Base-by-base conservation (phyloP, 192 early-diverging fungal species). In the Coemansia sp. region DNA sequence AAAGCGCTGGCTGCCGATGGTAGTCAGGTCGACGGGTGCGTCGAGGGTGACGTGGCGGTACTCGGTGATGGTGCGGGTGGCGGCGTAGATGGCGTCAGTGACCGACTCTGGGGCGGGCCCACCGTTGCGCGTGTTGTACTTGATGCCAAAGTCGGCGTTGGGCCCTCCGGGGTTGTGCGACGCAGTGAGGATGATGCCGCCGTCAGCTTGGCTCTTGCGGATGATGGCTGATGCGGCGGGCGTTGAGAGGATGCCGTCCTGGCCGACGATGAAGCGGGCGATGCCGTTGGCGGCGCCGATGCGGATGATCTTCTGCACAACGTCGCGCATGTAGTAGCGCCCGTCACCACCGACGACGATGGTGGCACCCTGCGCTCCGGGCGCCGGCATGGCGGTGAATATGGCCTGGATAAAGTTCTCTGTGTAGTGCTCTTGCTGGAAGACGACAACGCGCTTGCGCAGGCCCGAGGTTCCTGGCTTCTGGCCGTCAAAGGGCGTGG, bases 121-220 rank as follows among this genome's bases (percentile, higher is more conserved):
- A 54, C 97, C 97, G 79, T 97, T 99, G 86, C 87, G 84, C 67
- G 91, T 90, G 83, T 99, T 99, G 84, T 94, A 99, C 84, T 99
- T 99, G 80, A 99, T 96, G 59, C 97, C 97, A 88, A 99, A 99
- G 81, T 99, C 97, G 69, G 94, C 92, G 35, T 94, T 86, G 31
- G 97, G 97, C 54, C 97, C 97, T 57, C 97, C 97, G 19, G 97
- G 96, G 84, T 99, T 99, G 86, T 99, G 97, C 34, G 95, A 97
- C 13, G 97, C 97, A n/a, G 95, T 98, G 69, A 99, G 82, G 53
- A 99, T 87, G 56, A 99, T 97, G 54, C 96, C 97, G 35, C 57
- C 95, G 42, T 93, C 94, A 42, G 96, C 94, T 66, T 92, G 85
- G 78, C 83, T 84, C 68, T 91, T 91, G 66, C 94, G 89, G 69